Evolutionary conservation across 805 yeast genomes (phyloP).

Genomic region (Lipomyces starkeyi): DNA sequence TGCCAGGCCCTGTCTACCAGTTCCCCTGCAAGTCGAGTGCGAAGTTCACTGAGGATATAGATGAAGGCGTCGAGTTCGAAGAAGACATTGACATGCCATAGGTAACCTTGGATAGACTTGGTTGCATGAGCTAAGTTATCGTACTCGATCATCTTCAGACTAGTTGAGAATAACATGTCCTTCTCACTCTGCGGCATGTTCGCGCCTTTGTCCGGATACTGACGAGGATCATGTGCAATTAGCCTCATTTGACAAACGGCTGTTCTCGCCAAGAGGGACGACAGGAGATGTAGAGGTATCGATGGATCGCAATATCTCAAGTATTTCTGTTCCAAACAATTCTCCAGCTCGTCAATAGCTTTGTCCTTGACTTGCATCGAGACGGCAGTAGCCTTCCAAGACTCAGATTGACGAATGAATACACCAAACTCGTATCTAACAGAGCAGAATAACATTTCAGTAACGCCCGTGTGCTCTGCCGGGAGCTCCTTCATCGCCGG

Average conservation of each 20-base stretch:
- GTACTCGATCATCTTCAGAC: not conserved
- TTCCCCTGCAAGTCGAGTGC: not conserved
- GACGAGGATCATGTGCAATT: not conserved
- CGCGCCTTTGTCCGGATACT: not conserved
- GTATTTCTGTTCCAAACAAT: not conserved
- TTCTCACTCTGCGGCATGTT: not conserved
- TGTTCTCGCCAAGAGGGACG: not conserved
- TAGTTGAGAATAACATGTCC: not conserved
- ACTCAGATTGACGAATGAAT: too few species aligned
- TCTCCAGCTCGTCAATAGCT: not conserved
- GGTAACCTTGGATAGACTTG: not conserved
- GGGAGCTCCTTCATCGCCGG: not conserved
- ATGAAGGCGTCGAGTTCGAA: not conserved
- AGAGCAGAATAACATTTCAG: not conserved
- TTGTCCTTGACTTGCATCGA: not conserved
- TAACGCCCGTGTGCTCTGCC: not conserved
- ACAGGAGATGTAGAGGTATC: conserved; percentile 1
- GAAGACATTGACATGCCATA: not conserved
- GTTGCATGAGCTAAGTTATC: not conserved
- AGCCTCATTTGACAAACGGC: not conserved
- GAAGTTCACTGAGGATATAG: not conserved
- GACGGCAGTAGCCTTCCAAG: not conserved
- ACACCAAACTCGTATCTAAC: too few species aligned
- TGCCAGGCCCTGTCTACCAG: conserved; percentile 1
- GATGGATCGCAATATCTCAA: not conserved